Evolutionary conservation across 768 basidiomycete species (phyloP).

Genomic region (Lactarius quietus): DNA sequence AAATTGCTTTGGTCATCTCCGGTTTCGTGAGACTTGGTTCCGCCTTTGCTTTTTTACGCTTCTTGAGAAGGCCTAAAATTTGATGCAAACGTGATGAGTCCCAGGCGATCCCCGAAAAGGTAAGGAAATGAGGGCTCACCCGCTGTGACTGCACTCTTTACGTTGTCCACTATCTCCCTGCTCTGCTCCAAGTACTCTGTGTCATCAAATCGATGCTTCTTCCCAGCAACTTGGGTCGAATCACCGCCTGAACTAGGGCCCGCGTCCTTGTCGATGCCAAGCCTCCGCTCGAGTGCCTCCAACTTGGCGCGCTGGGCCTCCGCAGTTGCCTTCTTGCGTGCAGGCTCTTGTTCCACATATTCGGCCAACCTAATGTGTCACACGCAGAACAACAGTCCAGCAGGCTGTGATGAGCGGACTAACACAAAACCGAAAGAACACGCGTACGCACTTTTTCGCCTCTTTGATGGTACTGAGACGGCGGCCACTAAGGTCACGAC

Average conservation of each 20-base stretch:
- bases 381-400: not conserved
- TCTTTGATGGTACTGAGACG: conserved; percentile 93
- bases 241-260: conserved; percentile 36
- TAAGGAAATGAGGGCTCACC: conserved; percentile 46
- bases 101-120: conserved; percentile 13
- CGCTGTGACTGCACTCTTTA: conserved; percentile 83
- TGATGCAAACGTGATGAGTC: conserved; percentile 21
- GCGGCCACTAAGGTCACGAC: conserved; percentile 86
- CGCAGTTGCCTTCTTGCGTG: conserved; percentile 70
- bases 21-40: conserved; percentile 1
- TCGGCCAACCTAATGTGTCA: conserved; percentile 61
- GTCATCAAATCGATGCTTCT: conserved; percentile 90
- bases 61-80: conserved; percentile 60
- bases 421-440: not conserved
- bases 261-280: conserved; percentile 55
- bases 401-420: not conserved
- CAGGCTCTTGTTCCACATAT: conserved; percentile 81
- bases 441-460: conserved; percentile 72
- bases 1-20: not conserved
- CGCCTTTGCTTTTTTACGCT: conserved; percentile 67
- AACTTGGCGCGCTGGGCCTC: conserved; percentile 81
- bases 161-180: conserved; percentile 83
- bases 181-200: conserved; percentile 90
- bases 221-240: conserved; percentile 54
- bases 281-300: conserved; percentile 77